Percentiles rank a stretch among this genome's conserved stretches.
These are phyloP conservation scores for Artemisia tridentata DNA, from an alignment of 129 eudicot species.

Conservation along the genomic window DNA sequence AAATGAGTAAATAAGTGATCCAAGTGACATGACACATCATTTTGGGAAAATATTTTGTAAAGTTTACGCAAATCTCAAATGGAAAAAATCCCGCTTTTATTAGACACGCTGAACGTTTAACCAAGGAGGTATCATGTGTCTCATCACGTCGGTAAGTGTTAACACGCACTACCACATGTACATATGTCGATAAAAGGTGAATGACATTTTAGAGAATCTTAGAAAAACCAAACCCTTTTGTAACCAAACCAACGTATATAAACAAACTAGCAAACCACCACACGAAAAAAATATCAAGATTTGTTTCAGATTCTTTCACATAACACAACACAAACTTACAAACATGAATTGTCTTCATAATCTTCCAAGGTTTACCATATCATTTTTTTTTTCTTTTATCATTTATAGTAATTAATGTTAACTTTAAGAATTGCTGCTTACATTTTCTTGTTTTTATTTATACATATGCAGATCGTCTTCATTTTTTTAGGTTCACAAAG, in stretches of 20 bases:
- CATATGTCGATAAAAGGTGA: not conserved
- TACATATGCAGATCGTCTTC: conserved; percentile 32
- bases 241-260: conserved; percentile 8
- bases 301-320: not conserved
- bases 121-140: no score
- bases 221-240: conserved; percentile 16
- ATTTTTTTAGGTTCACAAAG: conserved; percentile 40
- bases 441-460: conserved; percentile 19
- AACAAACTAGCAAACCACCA: not conserved
- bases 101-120: no score
- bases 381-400: not conserved
- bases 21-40: no score
- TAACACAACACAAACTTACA: not conserved
- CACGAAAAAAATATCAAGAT: conserved; percentile 15
- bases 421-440: not conserved
- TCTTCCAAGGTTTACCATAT: conserved; percentile 57
- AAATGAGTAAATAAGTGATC: no score
- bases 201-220: conserved; percentile 30
- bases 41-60: no score
- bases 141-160: not conserved
- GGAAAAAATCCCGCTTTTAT: no score
- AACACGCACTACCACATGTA: conserved; percentile 8
- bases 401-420: not conserved
- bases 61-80: no score
- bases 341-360: conserved; percentile 75